Conservation (phyloP, 148 eudicot species). For the Vaccinium darrowii region DNA sequence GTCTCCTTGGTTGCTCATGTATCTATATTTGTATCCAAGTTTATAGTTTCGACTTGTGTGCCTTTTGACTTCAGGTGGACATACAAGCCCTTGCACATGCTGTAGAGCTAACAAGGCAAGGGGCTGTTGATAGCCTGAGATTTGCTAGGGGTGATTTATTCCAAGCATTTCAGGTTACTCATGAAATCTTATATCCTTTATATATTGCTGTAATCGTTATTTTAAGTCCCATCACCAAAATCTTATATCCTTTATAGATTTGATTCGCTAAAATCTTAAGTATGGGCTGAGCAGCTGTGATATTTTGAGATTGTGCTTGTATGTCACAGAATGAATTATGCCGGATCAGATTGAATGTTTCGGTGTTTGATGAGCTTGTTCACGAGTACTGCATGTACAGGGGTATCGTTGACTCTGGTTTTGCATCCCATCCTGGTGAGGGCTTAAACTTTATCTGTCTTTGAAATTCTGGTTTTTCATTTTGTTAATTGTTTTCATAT, state of each 20-base stretch:
- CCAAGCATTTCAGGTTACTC: constrained; percentile 81
- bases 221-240: neutral
- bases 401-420: constrained; percentile 69
- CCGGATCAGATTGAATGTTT: constrained; percentile 64
- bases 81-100: constrained; percentile 98
- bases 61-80: constrained; percentile 58
- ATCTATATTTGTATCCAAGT: neutral
- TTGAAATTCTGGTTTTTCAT: neutral
- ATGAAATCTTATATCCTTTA: neutral
- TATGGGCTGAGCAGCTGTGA: neutral
- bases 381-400: constrained; percentile 87
- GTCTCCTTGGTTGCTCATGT: neutral
- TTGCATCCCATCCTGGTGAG: constrained; percentile 38
- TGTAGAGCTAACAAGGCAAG: constrained; percentile 93
- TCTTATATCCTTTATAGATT: too few relatives aligned
- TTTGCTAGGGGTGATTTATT: constrained; percentile 79
- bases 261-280: neutral
- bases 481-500: neutral
- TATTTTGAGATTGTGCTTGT: neutral
- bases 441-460: neutral
- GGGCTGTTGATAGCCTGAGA: constrained; percentile 88
- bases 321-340: constrained; percentile 83
- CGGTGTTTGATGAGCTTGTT: constrained; percentile 85
- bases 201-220: neutral
- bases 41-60: neutral